Evolutionary conservation across 768 basidiomycete species (phyloP).

Genomic region (Pisolithus albus): DNA sequence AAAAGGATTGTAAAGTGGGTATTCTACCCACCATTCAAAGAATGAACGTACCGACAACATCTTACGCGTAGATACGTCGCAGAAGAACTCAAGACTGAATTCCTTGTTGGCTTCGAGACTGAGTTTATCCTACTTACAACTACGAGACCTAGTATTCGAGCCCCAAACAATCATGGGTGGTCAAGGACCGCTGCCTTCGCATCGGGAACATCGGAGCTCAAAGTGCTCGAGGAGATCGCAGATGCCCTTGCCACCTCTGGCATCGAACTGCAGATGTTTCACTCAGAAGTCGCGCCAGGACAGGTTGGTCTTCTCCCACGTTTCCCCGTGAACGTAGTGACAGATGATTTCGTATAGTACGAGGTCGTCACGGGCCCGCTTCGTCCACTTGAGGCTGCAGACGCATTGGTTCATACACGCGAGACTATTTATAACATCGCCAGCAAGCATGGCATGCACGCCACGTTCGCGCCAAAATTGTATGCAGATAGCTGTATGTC

Average conservation of each 20-base stretch:
- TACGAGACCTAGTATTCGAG: conserved; percentile 33
- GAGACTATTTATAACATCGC: conserved; percentile 57
- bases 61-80: conserved; percentile 13
- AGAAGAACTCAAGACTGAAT: conserved; percentile 29
- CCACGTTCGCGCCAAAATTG: conserved; percentile 53
- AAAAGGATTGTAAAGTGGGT: conserved; percentile 43
- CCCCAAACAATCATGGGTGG: conserved; percentile 41
- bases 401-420: conserved; percentile 52
- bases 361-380: conserved; percentile 60
- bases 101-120: conserved; percentile 58
- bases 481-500: conserved; percentile 28
- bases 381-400: conserved; percentile 52
- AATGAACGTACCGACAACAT: conserved; percentile 10
- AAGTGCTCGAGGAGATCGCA: conserved; percentile 47
- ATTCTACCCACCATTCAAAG: neutral
- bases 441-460: conserved; percentile 46
- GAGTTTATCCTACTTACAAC: conserved; percentile 57
- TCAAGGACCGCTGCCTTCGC: conserved; percentile 29
- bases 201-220: conserved; percentile 36
- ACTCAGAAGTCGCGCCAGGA: conserved; percentile 57
- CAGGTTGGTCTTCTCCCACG: conserved; percentile 31
- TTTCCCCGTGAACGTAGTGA: neutral
- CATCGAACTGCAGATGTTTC: conserved; percentile 56
- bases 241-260: conserved; percentile 37
- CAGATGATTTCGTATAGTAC: conserved; percentile 30